phyloP scores from a whole-genome alignment of 495 filamentous ascomycete genomes.

The Neurospora tetrasperma region DNA sequence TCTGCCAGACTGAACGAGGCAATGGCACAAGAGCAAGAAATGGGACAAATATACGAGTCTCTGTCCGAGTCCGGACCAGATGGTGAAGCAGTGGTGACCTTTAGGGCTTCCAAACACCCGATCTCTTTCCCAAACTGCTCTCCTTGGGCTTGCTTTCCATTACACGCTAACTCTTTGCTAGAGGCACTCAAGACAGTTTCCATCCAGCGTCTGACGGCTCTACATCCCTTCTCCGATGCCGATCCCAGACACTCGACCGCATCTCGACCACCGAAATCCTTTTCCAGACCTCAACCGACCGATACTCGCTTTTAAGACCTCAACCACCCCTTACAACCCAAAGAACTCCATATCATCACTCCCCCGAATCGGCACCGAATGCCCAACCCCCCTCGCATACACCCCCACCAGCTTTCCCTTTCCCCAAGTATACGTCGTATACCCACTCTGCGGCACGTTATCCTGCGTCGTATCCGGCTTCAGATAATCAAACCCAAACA shows the following conservation, averaged over 20 bases:
- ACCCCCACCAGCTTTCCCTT: conserved; percentile 10
- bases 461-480: conserved; percentile 8
- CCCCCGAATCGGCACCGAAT: conserved; percentile 14
- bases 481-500: conserved; percentile 26
- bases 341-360: conserved; percentile 17
- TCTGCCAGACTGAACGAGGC: no score
- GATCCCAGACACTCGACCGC: not conserved
- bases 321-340: no score
- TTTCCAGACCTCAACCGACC: not conserved
- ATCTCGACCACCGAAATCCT: not conserved
- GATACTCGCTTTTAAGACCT: no score
- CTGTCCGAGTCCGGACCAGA: not conserved
- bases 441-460: conserved; percentile 11
- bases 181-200: no score
- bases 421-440: conserved; percentile 15
- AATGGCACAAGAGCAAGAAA: not conserved
- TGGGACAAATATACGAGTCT: not conserved
- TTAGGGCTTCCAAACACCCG: not conserved
- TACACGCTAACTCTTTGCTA: not conserved
- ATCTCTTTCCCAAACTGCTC: not conserved
- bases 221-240: not conserved
- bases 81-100: no score
- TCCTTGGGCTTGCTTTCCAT: not conserved
- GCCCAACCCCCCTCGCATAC: conserved; percentile 16
- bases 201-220: not conserved